Conservation (phyloP, 352 stramenopile species). For the Phytophthora cryptogea region DNA sequence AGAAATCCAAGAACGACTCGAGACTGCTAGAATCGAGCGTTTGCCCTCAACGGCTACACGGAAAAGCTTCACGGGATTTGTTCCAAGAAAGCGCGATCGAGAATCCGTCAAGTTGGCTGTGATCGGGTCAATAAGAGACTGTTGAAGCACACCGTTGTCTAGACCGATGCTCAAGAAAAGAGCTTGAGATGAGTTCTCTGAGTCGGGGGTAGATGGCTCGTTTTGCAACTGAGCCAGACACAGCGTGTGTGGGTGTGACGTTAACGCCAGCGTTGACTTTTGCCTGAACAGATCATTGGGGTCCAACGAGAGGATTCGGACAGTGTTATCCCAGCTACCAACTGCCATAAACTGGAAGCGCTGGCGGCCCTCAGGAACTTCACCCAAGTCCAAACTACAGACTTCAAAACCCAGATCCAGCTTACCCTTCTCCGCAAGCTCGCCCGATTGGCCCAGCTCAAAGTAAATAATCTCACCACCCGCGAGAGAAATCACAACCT, state of each 20-base stretch:
- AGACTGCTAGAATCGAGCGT: conserved; percentile 94
- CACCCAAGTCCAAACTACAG: conserved; percentile 96
- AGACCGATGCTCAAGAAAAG: conserved; percentile 90
- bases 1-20: conserved; percentile 95
- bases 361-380: conserved; percentile 93
- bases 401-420: conserved; percentile 97
- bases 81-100: conserved; percentile 94
- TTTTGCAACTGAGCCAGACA: conserved; percentile 81
- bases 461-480: conserved; percentile 99
- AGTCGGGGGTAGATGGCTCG: conserved; percentile 65
- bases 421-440: conserved; percentile 93
- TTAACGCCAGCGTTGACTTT: conserved; percentile 83
- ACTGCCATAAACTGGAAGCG: conserved; percentile 97
- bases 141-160: conserved; percentile 96
- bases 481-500: conserved; percentile 97
- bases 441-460: conserved; percentile 93
- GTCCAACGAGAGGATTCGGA: conserved; percentile 95
- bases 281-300: conserved; percentile 90
- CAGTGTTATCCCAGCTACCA: conserved; percentile 91
- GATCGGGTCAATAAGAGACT: conserved; percentile 89
- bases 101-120: conserved; percentile 86
- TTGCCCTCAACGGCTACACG: conserved; percentile 90
- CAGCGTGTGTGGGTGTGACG: conserved; percentile 82
- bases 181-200: conserved; percentile 53
- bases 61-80: conserved; percentile 95